Base-by-base conservation (phyloP, 768 basidiomycete genomes). In the Boletus reticuloceps region DNA sequence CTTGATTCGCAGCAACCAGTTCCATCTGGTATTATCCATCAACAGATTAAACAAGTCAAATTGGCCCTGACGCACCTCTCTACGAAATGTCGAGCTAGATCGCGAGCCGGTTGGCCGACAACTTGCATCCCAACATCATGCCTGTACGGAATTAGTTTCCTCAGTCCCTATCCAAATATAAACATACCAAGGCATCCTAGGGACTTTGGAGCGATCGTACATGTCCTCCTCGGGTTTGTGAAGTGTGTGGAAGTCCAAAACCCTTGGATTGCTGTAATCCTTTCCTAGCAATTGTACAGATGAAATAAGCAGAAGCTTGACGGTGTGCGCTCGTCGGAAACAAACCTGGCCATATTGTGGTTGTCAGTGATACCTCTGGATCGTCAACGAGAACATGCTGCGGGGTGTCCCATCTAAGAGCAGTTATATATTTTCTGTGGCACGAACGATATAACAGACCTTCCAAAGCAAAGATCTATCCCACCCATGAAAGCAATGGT, bases 401-500 rank as follows among this genome's bases (percentile, higher is more conserved):
- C 4, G 96, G 84, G 1, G 96, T 96, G 69, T 99, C 97, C 97
- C 96, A 98, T 66, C 88, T 90, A 54, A 39, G 49, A 25, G 34
- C 37, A 58, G 40, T 63, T 57, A 19, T 47, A 32, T 41, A 44
- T 32, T 0, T 43, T 47, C 3, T 27, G 22, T 41, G n/a, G 20
- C 8, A 46, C 5, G 12, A 41, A 25, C 6, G 13, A 41, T 31
- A 40, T 14, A 29, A 59, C 68, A 44, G 57, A 87, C 83, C 92
- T 80, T 65, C 94, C 93, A 62, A 94, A 97, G 69, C 91, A 96
- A 34, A 96, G 79, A 71, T 99, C 97, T 41, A 99, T 73, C 4
- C 97, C 97, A 17, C 97, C 97, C 92, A 94, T 97, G 74, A 98
- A 99, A 0, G 91, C 95, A 59, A 98, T 97, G 2, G 93, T 85